Percentiles rank a stretch among this genome's conserved stretches.
Evolutionary conservation across 78 protist species (phyloP).

Genomic region (Dictyostelium citrinum): DNA sequence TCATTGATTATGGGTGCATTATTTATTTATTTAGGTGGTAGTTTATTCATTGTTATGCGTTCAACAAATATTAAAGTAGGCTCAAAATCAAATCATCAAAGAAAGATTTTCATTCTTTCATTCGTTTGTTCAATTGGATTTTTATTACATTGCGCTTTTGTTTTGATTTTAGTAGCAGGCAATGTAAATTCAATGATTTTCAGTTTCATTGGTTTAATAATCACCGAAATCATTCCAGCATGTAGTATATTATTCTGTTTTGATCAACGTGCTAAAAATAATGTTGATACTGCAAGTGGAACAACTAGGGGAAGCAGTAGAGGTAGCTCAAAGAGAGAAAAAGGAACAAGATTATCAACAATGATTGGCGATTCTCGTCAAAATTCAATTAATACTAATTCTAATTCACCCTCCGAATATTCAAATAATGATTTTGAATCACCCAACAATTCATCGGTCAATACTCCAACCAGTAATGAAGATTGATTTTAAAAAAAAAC

Average conservation of each 20-base stretch:
- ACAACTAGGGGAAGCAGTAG: background rate
- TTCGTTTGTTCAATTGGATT: background rate
- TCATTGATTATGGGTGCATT: constrained; percentile 14
- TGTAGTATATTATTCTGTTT: background rate
- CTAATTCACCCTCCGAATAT: background rate
- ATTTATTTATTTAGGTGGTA: background rate
- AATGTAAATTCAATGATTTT: background rate
- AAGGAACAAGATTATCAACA: background rate
- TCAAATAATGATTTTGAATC: background rate
- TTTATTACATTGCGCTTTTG: background rate
- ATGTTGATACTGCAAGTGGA: background rate
- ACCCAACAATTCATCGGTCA: background rate
- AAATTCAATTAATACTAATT: background rate
- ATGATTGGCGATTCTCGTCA: background rate
- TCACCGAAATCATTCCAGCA: constrained; percentile 12
- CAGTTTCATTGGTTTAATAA: background rate
- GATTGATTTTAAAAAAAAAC: background rate
- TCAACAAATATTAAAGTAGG: background rate
- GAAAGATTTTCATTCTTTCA: background rate
- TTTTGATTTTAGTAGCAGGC: background rate
- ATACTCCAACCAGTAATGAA: background rate
- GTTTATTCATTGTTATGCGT: background rate
- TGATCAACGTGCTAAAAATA: background rate
- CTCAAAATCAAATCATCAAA: background rate
- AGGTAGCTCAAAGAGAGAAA: background rate